phyloP scores from a whole-genome alignment of 2,329 filamentous ascomycete species.

The Xylaria sp. region DNA sequence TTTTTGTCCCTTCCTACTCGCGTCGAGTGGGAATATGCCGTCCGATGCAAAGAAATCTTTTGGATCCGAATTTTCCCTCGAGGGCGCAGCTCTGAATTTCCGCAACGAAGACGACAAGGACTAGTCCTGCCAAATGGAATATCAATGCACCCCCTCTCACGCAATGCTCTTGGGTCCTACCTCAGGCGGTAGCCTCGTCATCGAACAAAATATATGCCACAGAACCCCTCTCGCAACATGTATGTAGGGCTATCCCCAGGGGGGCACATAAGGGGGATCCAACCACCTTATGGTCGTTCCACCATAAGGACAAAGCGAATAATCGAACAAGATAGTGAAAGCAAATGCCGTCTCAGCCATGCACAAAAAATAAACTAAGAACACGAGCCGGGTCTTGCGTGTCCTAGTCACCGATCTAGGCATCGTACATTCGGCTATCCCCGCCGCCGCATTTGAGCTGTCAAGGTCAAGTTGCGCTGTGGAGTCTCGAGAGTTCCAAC shows the following conservation, averaged over 20 bases:
- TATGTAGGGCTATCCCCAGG: constrained; percentile 47
- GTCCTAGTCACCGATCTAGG: constrained; percentile 44
- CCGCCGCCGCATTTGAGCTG: constrained; percentile 41
- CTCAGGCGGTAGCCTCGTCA: constrained; percentile 41
- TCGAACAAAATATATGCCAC: constrained; percentile 51
- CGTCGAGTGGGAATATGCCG: constrained; percentile 40
- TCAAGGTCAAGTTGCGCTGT: constrained; percentile 41
- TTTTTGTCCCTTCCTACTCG: constrained; percentile 38
- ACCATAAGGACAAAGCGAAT: constrained; percentile 52
- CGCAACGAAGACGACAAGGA: constrained; percentile 27
- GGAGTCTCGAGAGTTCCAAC: constrained; percentile 37
- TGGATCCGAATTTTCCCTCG: constrained; percentile 49
- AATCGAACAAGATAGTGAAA: constrained; percentile 55
- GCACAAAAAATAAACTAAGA: constrained; percentile 64
- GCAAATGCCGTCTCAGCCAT: constrained; percentile 63
- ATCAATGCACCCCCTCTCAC: constrained; percentile 45
- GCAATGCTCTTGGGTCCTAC: constrained; percentile 39
- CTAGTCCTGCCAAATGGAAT: constrained; percentile 37
- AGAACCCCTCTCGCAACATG: constrained; percentile 44
- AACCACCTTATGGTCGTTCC: constrained; percentile 49
- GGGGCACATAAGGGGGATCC: constrained; percentile 46
- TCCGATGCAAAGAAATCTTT: constrained; percentile 51
- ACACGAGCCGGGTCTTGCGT: constrained; percentile 44
- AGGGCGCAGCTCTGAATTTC: constrained; percentile 46
- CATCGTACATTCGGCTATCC: constrained; percentile 38